Conservation (phyloP, 129 eudicot genomes). For the Scalesia atractyloides region DNA sequence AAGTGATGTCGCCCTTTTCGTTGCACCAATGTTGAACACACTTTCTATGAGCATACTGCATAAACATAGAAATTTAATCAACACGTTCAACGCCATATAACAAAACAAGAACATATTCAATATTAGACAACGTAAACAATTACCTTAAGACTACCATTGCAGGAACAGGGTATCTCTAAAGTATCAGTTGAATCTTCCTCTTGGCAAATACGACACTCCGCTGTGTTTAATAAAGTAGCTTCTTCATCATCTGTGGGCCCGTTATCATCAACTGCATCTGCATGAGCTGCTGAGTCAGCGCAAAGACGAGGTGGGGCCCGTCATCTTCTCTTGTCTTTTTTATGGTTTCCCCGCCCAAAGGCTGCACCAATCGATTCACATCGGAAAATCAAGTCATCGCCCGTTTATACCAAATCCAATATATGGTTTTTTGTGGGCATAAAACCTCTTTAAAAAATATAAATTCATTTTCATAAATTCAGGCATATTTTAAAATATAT, state of each 20-base stretch:
- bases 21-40: conserved; percentile 99
- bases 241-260: conserved; percentile 57
- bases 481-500: no score
- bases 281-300: conserved; percentile 25
- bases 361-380: conserved; percentile 54
- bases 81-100: not conserved
- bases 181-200: conserved; percentile 72
- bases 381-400: conserved; percentile 54
- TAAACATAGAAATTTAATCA: not conserved
- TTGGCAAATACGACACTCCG: conserved; percentile 97
- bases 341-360: conserved; percentile 30
- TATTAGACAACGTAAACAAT: conserved; percentile 6
- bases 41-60: conserved; percentile 96
- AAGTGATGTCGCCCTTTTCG: conserved; percentile 92
- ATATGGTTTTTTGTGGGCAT: not conserved
- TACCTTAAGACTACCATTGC: conserved; percentile 97
- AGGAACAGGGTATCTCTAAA: conserved; percentile 84
- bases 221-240: conserved; percentile 65
- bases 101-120: not conserved
- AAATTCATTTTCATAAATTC: no score
- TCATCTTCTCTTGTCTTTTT: conserved; percentile 40
- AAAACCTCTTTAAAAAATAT: not conserved
- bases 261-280: conserved; percentile 46
- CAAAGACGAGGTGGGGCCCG: conserved; percentile 47
- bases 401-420: conserved; percentile 33